phyloP scores from a whole-genome alignment of 2,329 filamentous ascomycete species.

The Ophiognomonia clavigignenti-juglandacearum region DNA sequence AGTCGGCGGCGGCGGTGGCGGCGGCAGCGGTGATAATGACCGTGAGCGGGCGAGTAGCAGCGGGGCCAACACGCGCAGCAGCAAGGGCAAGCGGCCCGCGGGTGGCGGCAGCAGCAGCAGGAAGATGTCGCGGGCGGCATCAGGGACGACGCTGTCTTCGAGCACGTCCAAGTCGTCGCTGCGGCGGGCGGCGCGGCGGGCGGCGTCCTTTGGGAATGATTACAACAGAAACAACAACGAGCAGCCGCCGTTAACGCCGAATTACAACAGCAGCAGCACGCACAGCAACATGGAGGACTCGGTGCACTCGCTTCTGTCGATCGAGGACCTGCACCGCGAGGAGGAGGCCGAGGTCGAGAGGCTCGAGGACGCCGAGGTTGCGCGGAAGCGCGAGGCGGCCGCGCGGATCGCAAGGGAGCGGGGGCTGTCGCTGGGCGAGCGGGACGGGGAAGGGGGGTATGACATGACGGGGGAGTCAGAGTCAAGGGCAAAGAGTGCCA shows the following conservation, averaged over 20 bases:
- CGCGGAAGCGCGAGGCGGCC: conserved; percentile 48
- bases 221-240: too few species aligned
- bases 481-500: conserved; percentile 27
- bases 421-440: conserved; percentile 32
- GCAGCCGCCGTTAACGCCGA: conserved; percentile 20
- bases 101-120: conserved; percentile 19
- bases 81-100: conserved; percentile 52
- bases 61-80: conserved; percentile 57
- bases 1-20: conserved; percentile 68
- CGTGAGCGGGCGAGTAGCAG: too few species aligned
- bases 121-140: conserved; percentile 46
- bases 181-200: conserved; percentile 22
- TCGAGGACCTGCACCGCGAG: conserved; percentile 43
- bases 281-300: conserved; percentile 31
- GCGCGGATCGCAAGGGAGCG: conserved; percentile 44
- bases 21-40: too few species aligned
- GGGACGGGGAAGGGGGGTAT: conserved; percentile 17
- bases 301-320: conserved; percentile 36
- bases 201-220: too few species aligned
- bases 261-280: too few species aligned
- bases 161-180: conserved; percentile 24
- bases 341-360: conserved; percentile 44
- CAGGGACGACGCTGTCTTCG: conserved; percentile 54
- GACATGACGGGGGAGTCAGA: conserved; percentile 30
- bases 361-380: conserved; percentile 50